Evolutionary conservation across 306 rosid genomes (phyloP), one percentile per base, ranked within the genome.

Genomic region (Ochetophila trinervis): DNA sequence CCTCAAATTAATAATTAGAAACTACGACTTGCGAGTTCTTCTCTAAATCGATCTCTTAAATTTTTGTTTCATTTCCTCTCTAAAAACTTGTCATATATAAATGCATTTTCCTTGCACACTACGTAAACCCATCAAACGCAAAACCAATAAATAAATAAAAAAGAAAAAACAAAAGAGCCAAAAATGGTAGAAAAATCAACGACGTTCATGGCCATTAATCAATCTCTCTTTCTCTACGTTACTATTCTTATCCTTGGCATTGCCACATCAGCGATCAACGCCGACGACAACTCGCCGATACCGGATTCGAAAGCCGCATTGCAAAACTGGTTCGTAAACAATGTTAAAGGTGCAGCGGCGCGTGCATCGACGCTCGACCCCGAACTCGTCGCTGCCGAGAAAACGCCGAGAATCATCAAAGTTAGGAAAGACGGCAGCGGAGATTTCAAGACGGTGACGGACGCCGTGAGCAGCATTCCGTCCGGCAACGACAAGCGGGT

Each of bases 381-480:
- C 0, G 62, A 19, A 5, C 71, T 87, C 1, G 80, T 8, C 9
- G 17, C 57, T 11, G 95, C 95, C 0, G 95, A 88, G 50, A 27
- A n/a, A 1, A 52, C 5, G 0, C 20, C 63, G 2, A 68, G 13
- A 19, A 67, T 84, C 22, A 30, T 88, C 0, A 85, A 60, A 61
- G 95, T 90, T 0, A 73, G 21, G 67, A 13, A 67, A 22, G 70
- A 76, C 50, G 92, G 95, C 0, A 73, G 75, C 0, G 95, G 90
- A 7, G 30, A 88, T 3, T 90, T 74, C 65, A 80, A 66, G 62
- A 87, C 78, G 13, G 27, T 90, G 9, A 57, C 30, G 0, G 95
- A 76, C 0, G 95, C 97, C 23, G 6, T 87, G 18, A 66, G 77
- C 0, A 82, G 85, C 66, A 69, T 90, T 42, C 92, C 90, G 3